phyloP scores from a whole-genome alignment of 1,139 yeast genomes.

The Zygosaccharomyces pseudobailii region DNA sequence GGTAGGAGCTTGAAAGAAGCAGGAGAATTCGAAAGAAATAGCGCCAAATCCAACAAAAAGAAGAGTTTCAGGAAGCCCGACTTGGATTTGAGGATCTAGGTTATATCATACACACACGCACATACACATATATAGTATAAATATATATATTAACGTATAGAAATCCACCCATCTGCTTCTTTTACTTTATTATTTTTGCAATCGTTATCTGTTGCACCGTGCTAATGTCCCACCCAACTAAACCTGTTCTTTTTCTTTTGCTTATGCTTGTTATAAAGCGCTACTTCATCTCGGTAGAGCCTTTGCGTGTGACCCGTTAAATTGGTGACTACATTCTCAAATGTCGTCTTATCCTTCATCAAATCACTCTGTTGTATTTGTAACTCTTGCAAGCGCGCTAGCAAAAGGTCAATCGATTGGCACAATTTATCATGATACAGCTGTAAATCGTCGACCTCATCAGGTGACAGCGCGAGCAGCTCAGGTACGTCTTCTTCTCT shows the following conservation, averaged over 20 bases:
- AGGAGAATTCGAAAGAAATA: slow-evolving; percentile 41
- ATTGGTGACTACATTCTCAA: slow-evolving; percentile 32
- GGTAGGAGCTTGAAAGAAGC: slow-evolving; percentile 68
- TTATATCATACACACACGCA: neutral
- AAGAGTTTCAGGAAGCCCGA: slow-evolving; percentile 50
- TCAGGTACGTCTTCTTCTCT: slow-evolving; percentile 19
- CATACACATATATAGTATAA: slow-evolving; percentile 4
- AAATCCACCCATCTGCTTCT: neutral
- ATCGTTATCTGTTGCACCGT: too few species aligned
- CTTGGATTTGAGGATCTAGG: slow-evolving; percentile 37
- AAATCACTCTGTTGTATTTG: slow-evolving; percentile 19
- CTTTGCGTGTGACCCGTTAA: slow-evolving; percentile 35
- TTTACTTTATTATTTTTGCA: neutral
- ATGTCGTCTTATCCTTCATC: slow-evolving; percentile 27
- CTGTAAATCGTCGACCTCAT: slow-evolving; percentile 10
- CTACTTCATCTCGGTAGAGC: slow-evolving; percentile 32
- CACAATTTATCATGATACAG: slow-evolving; percentile 28
- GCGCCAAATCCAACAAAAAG: slow-evolving; percentile 39
- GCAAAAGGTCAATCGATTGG: slow-evolving; percentile 23
- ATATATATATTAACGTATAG: slow-evolving; percentile 3
- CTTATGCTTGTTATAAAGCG: slow-evolving; percentile 26
- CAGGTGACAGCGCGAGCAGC: slow-evolving; percentile 10
- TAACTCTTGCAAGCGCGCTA: slow-evolving; percentile 18
- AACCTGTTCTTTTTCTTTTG: slow-evolving; percentile 18
- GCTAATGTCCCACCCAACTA: slow-evolving; percentile 20